Base-by-base conservation (phyloP, 2,329 filamentous ascomycete species). In the Monilinia vaccinii-corymbosi region DNA sequence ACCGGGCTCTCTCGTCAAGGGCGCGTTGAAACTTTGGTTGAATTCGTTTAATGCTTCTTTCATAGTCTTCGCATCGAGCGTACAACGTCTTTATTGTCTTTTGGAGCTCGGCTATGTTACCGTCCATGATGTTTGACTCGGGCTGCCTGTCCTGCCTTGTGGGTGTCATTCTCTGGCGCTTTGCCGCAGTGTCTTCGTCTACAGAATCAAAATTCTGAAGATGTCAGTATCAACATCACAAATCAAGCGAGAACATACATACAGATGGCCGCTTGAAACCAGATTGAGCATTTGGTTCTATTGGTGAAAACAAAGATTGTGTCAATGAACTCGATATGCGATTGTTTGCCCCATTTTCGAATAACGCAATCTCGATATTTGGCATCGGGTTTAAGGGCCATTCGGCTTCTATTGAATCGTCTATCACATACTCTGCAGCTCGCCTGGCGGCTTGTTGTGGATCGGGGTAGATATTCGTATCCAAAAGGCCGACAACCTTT, bases 1-100 rank as follows among this genome's bases (percentile, higher is more conserved):
- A 73, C 64, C 83, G 76, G 45, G 79, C 74, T 38, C 80, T 78
- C 25, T 85, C 81, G 60, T 77, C 71, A 6, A 83, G 69, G 3
- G 82, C 80, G 16, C 73, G 73, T 64, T 79, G 76, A 60, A 78
- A 79, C 47, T 75, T 75, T 9, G 72, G 69, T 53, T 82, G 77
- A 4, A 82, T 75, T 7, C 71, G 70, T 25, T 73, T 72, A 2
- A 78, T 69, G 2, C 78, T 79, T 25, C 71, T 72, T 52, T 77
- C 72, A 56, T 78, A 75, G 21, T 78, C 78, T 34, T 77, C 75
- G 18, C 79, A 68, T 52, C 80, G 76, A 23, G 67, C 69, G 58
- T 81, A 76, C 0, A 81, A 73, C 2, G 70, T 71, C 38, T 74
- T 67, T 36, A 80, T 77, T 1, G 77, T 71, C 18, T 73, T 70